phyloP scores from a whole-genome alignment of 2,329 filamentous ascomycete genomes.

The Atkinsonella texensis region DNA sequence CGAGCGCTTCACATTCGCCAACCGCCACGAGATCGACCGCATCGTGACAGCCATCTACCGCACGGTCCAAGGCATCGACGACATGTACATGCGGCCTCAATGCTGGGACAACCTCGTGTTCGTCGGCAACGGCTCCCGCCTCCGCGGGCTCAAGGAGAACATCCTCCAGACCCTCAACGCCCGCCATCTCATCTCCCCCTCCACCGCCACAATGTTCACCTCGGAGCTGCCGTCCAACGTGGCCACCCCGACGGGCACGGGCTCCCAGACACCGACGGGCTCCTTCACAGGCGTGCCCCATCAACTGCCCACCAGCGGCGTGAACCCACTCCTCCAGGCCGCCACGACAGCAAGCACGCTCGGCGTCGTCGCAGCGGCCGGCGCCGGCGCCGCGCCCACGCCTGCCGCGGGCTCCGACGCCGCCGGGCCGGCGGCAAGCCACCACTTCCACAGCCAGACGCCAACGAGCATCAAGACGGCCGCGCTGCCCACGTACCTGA shows the following conservation, averaged over 20 bases:
- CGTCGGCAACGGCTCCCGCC: constrained; percentile 70
- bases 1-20: constrained; percentile 60
- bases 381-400: constrained; percentile 23
- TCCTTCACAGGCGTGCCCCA: constrained; percentile 42
- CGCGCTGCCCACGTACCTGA: constrained; percentile 70
- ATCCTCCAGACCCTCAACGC: constrained; percentile 66
- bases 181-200: constrained; percentile 84
- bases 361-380: constrained; percentile 28
- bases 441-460: constrained; percentile 54
- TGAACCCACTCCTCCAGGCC: constrained; percentile 85
- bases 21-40: constrained; percentile 63
- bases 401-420: constrained; percentile 29
- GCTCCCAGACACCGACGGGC: constrained; percentile 75
- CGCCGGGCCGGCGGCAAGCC: constrained; percentile 23
- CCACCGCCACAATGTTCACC: constrained; percentile 90
- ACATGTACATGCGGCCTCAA: constrained; percentile 70
- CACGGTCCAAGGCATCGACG: constrained; percentile 70
- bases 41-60: constrained; percentile 78
- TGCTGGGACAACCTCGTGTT: constrained; percentile 91
- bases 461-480: constrained; percentile 75
- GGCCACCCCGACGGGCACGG: constrained; percentile 80
- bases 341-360: constrained; percentile 64
- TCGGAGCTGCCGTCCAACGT: constrained; percentile 92
- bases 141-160: constrained; percentile 76
- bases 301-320: constrained; percentile 46